A percentile compares a stretch with the other conserved stretches of the same genome.
Conservation (phyloP, 192 early-diverging fungal species). For the Backusella macrospora region DNA sequence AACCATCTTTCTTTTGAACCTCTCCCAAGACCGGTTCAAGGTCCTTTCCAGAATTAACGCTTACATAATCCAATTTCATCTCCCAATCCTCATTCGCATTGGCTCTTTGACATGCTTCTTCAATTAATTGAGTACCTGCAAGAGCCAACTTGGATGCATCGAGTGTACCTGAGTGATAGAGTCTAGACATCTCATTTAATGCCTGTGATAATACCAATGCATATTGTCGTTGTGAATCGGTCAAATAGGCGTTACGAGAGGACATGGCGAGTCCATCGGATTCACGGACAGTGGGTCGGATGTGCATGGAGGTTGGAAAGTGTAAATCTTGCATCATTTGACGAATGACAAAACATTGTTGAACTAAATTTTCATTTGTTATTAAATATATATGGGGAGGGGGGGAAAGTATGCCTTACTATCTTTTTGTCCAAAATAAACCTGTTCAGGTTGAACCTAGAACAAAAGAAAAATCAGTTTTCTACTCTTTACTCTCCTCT, state of each 20-base stretch:
- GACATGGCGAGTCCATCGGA: constrained; percentile 88
- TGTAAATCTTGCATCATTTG: constrained; percentile 86
- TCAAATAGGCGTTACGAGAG: constrained; percentile 87
- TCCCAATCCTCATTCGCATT: constrained; percentile 37
- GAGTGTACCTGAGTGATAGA: constrained; percentile 44
- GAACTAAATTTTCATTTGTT: constrained; percentile 38
- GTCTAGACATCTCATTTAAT: constrained; percentile 53
- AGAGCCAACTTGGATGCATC: constrained; percentile 49
- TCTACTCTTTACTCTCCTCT: not conserved
- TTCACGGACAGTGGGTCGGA: constrained; percentile 78
- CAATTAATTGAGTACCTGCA: constrained; percentile 55
- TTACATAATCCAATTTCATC: constrained; percentile 84
- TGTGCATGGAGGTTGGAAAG: constrained; percentile 73
- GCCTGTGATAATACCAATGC: constrained; percentile 79
- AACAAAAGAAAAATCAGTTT: not conserved
- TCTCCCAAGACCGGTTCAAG: constrained; percentile 15
- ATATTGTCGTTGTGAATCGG: constrained; percentile 62
- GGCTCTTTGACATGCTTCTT: constrained; percentile 45
- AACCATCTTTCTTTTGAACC: constrained; percentile 56
- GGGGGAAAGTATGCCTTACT: constrained; percentile 43
- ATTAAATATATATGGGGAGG: not conserved
- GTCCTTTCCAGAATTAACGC: constrained; percentile 65
- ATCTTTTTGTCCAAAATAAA: constrained; percentile 98
- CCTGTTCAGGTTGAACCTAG: constrained; percentile 71
- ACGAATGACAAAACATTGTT: constrained; percentile 85